Evolutionary conservation across 169 alveolate species (phyloP), one percentile per base, ranked within the genome.

Genomic region (Eimeria zaria): DNA sequence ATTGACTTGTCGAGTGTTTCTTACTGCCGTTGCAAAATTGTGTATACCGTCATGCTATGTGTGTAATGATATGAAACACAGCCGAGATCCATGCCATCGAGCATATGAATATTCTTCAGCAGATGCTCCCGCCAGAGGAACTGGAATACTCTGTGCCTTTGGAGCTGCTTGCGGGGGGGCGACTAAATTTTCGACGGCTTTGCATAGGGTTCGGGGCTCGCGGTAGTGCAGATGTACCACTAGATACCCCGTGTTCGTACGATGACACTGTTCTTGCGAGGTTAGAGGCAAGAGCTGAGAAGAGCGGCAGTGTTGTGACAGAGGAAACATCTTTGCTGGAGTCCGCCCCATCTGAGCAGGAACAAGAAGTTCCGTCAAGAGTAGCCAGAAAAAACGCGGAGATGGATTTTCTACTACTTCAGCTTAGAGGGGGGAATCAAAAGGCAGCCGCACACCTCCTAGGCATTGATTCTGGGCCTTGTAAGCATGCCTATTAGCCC

Each of bases 51-150:
- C 46, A 30, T 39, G 33, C 55, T 39, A 39, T 73, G 55, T 30
- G 67, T 27, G 88, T 51, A 24, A n/a, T 78, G 60, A 18, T 78
- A 30, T 51, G 88, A 46, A 16, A 55, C 74, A 36, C 93, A 87
- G 93, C 93, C 67, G 93, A 87, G 73, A 24, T 87, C 48, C 48
- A 62, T 87, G 93, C 93, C 44, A 55, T 87, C 14, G 93, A 87
- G 83, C 64, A 39, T 55, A 39, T 87, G 7, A 87, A 87, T 30
- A 62, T 41, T 30, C 81, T 87, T 41, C 62, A 44, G 81, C 62
- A 62, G 78, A n/a, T 58, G 51, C 93, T 87, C 30, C 60, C 93
- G 1, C 41, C 93, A 62, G 81, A 87, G 41, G 74, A 39, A 48
- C 55, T 60, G 53, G 93, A 87, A 67, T 39, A 41, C 81, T 48